These are phyloP conservation scores for Termitomyces sp. DNA, from an alignment of 768 basidiomycete genomes.

Conservation along the genomic window DNA sequence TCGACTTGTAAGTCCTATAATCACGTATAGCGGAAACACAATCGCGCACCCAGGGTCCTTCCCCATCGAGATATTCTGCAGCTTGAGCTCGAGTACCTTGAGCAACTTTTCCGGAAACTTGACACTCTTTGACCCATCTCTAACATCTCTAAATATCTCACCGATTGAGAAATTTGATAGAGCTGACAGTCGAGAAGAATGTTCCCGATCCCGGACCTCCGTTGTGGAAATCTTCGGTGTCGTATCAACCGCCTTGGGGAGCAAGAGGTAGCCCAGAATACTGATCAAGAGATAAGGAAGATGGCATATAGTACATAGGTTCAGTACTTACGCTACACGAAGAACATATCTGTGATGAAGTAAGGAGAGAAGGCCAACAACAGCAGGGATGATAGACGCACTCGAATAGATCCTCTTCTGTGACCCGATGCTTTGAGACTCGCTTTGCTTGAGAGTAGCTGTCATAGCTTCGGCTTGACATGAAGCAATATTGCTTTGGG, in stretches of 20 bases:
- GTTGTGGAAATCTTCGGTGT: conserved; percentile 21
- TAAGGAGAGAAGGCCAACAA: conserved; percentile 8
- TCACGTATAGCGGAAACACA: neutral
- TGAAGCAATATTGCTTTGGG: conserved; percentile 20
- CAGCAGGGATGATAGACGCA: conserved; percentile 26
- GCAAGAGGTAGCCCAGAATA: conserved; percentile 65
- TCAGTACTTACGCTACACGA: conserved; percentile 67
- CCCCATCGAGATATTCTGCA: conserved; percentile 93
- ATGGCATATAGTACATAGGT: neutral
- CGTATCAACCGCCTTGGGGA: conserved; percentile 47
- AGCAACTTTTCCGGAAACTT: conserved; percentile 93
- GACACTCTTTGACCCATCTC: conserved; percentile 77
- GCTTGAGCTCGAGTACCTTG: conserved; percentile 83
- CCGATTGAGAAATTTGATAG: conserved; percentile 65
- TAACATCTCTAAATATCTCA: conserved; percentile 76
- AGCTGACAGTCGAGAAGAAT: conserved; percentile 64
- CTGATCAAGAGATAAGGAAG: conserved; percentile 31
- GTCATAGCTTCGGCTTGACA: conserved; percentile 77
- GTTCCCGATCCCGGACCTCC: conserved; percentile 55
- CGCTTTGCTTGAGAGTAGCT: conserved; percentile 69
- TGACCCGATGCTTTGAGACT: conserved; percentile 57
- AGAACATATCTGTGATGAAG: conserved; percentile 59
- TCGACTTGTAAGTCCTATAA: neutral
- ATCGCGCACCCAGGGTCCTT: conserved; percentile 77
- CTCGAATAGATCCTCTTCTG: conserved; percentile 87